Percentiles rank a stretch among this genome's conserved stretches.
Evolutionary conservation across 441 rosid species (phyloP).

Genomic region (Gossypium schwendimanii): DNA sequence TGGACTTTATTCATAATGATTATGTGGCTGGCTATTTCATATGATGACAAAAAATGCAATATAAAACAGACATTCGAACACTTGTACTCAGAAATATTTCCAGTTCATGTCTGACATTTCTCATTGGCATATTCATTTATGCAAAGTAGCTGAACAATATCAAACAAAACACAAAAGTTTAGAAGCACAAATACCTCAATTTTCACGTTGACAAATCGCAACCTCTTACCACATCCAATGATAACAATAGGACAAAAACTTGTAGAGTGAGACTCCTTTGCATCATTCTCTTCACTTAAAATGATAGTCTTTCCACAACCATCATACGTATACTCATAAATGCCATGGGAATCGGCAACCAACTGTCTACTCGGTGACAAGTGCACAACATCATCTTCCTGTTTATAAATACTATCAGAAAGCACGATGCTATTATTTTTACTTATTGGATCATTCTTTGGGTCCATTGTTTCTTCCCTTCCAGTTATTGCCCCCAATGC

Average conservation of each 20-base stretch:
- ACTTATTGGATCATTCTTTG: slow-evolving; percentile 86
- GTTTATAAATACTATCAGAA: slow-evolving; percentile 56
- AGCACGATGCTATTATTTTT: slow-evolving; percentile 66
- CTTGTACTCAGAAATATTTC: neutral
- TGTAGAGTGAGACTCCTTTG: slow-evolving; percentile 39
- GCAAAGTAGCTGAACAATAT: slow-evolving; percentile 8
- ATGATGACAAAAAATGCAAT: neutral
- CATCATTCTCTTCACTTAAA: slow-evolving; percentile 53
- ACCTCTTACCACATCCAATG: slow-evolving; percentile 84
- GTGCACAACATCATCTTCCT: slow-evolving; percentile 72
- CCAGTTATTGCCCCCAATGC: slow-evolving; percentile 84
- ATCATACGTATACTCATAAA: slow-evolving; percentile 84
- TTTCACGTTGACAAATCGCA: slow-evolving; percentile 84
- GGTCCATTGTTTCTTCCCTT: slow-evolving; percentile 87
- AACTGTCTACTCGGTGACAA: slow-evolving; percentile 79
- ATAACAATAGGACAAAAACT: slow-evolving; percentile 69
- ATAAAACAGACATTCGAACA: neutral
- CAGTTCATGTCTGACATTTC: neutral
- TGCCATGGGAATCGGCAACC: slow-evolving; percentile 71
- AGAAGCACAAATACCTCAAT: slow-evolving; percentile 60
- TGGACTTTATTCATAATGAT: neutral
- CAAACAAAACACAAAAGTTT: neutral
- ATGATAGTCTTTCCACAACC: slow-evolving; percentile 79
- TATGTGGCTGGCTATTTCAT: neutral
- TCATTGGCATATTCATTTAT: neutral